These are phyloP conservation scores for Ilex aquifolium DNA, from an alignment of 257 asterid species.

Conservation along the genomic window DNA sequence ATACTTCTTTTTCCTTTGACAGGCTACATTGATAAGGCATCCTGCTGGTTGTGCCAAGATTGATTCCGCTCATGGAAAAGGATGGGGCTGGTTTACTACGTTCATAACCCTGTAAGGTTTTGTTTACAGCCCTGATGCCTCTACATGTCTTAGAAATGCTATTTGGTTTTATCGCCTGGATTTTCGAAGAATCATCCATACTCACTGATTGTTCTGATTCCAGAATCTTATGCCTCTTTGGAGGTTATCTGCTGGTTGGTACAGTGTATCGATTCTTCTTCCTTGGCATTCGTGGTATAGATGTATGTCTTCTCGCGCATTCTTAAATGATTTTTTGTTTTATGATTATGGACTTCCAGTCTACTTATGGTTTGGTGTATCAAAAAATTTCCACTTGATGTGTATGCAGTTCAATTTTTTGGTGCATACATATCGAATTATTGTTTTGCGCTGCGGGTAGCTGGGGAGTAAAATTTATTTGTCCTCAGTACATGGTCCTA, in stretches of 20 bases:
- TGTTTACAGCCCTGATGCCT: constrained; percentile 4
- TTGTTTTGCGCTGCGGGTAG: not conserved
- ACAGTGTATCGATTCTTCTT: constrained; percentile 63
- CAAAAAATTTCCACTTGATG: not conserved
- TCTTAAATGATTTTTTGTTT: constrained; percentile 6
- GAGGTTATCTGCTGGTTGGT: constrained; percentile 76
- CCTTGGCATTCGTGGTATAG: constrained; percentile 83
- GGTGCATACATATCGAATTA: not conserved
- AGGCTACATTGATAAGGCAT: constrained; percentile 76
- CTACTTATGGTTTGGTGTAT: not conserved
- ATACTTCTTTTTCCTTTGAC: constrained; percentile 19
- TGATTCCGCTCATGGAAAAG: constrained; percentile 52
- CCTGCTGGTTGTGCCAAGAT: constrained; percentile 88
- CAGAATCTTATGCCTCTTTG: constrained; percentile 74
- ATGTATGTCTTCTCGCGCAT: constrained; percentile 43
- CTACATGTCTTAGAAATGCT: constrained; percentile 1
- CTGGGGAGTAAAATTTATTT: not conserved
- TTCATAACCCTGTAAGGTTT: constrained; percentile 49
- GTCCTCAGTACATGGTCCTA: no score
- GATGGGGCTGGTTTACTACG: constrained; percentile 85
- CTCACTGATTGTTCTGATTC: constrained; percentile 14
- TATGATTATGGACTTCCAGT: not conserved
- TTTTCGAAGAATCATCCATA: constrained; percentile 1
- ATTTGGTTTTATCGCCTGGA: not conserved
- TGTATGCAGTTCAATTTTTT: not conserved